A percentile compares a stretch with the other conserved stretches of the same genome.
These are phyloP conservation scores for Coemansia sp. DNA, from an alignment of 192 early-diverging fungal species.

Conservation along the genomic window DNA sequence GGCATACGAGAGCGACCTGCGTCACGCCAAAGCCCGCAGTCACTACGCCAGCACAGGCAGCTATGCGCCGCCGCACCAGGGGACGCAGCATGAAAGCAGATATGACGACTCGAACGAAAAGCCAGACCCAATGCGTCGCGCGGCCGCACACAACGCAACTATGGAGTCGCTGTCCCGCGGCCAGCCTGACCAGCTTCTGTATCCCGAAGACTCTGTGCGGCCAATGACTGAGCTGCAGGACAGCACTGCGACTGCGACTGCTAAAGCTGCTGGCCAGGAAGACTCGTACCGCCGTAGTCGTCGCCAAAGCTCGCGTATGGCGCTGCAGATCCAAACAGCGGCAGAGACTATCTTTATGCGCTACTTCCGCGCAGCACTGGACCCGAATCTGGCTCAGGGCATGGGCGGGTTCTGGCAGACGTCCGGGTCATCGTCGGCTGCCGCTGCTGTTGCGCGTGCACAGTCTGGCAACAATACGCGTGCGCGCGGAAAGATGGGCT, in stretches of 20 bases:
- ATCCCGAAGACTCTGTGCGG: slow-evolving; percentile 8
- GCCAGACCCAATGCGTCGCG: slow-evolving; percentile 15
- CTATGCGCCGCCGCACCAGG: slow-evolving; percentile 3
- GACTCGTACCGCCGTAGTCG: slow-evolving; percentile 32
- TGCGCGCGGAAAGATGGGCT: slow-evolving; percentile 35
- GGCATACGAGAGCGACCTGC: slow-evolving; percentile 50
- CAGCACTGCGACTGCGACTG: neutral
- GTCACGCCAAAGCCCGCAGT: slow-evolving; percentile 51
- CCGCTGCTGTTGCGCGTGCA: slow-evolving; percentile 15
- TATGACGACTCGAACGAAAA: slow-evolving; percentile 10
- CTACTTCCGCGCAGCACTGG: slow-evolving; percentile 52
- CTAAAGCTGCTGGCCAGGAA: neutral
- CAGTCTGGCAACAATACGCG: slow-evolving; percentile 5
- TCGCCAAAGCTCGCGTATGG: slow-evolving; percentile 51
- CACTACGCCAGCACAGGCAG: slow-evolving; percentile 39
- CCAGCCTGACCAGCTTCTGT: slow-evolving; percentile 13
- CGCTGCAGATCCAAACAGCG: slow-evolving; percentile 52
- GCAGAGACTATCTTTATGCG: slow-evolving; percentile 50
- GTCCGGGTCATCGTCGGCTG: slow-evolving; percentile 9
- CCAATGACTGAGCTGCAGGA: slow-evolving; percentile 8
- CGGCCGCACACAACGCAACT: slow-evolving; percentile 38
- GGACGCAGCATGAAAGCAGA: slow-evolving; percentile 4
- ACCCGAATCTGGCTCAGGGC: slow-evolving; percentile 44
- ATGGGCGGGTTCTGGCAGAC: slow-evolving; percentile 22
- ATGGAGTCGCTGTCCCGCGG: slow-evolving; percentile 45